Percentiles rank a stretch among this genome's conserved stretches.
phyloP scores from a whole-genome alignment of 352 stramenopile species.

The Globisporangium rhizosaccharum region DNA sequence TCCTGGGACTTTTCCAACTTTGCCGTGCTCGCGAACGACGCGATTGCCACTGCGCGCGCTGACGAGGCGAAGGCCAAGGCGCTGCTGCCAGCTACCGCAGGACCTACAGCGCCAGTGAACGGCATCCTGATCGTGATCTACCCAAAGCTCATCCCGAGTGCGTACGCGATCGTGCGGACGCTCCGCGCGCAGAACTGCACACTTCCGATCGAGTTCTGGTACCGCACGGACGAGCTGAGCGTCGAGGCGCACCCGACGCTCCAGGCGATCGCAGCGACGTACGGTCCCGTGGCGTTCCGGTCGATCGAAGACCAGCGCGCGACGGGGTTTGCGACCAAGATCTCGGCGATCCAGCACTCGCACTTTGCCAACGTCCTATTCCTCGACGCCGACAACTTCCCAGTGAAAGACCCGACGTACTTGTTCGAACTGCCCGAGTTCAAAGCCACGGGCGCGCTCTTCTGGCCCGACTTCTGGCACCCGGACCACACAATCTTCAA shows the following conservation, averaged over 20 bases:
- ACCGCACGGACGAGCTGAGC: slow-evolving; percentile 13
- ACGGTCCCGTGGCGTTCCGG: slow-evolving; percentile 36
- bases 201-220: slow-evolving; percentile 69
- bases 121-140: slow-evolving; percentile 71
- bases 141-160: slow-evolving; percentile 56
- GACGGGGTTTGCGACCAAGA: slow-evolving; percentile 50
- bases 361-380: slow-evolving; percentile 56
- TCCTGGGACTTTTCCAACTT: slow-evolving; percentile 20
- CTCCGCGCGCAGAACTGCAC: slow-evolving; percentile 40
- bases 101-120: slow-evolving; percentile 3
- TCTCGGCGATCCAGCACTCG: slow-evolving; percentile 54
- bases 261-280: slow-evolving; percentile 26
- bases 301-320: slow-evolving; percentile 37
- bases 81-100: not conserved
- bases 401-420: slow-evolving; percentile 39
- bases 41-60: not conserved
- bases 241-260: slow-evolving; percentile 15
- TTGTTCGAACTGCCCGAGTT: slow-evolving; percentile 40
- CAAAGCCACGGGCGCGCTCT: slow-evolving; percentile 30
- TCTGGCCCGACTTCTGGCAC: slow-evolving; percentile 67
- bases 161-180: slow-evolving; percentile 46
- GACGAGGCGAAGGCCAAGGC: not conserved
- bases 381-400: slow-evolving; percentile 51
- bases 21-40: slow-evolving; percentile 15
- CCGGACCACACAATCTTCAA: slow-evolving; percentile 55